Conservation (phyloP, 805 yeast genomes). For the Pichia gijzeniarum region DNA sequence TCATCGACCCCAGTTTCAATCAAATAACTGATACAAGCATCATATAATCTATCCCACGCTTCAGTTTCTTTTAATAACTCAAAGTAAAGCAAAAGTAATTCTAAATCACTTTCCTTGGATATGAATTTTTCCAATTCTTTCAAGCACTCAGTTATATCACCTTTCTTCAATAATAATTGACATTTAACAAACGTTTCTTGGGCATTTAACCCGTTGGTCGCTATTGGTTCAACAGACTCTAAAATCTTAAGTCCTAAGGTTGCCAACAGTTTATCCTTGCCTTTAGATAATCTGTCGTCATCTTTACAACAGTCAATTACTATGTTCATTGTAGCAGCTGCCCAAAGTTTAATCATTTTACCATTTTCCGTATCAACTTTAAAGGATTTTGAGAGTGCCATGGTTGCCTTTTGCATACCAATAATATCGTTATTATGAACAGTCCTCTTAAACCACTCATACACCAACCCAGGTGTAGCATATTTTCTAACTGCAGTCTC, state of each 20-base stretch:
- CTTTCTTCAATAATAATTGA: slow-evolving; percentile 37
- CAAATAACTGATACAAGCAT: slow-evolving; percentile 37
- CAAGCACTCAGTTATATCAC: slow-evolving; percentile 33
- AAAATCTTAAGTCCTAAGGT: slow-evolving; percentile 54
- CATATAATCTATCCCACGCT: slow-evolving; percentile 39
- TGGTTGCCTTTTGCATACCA: slow-evolving; percentile 49
- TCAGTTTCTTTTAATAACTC: slow-evolving; percentile 38
- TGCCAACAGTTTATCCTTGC: slow-evolving; percentile 49
- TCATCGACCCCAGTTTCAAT: slow-evolving; percentile 56
- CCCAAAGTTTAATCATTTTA: slow-evolving; percentile 42
- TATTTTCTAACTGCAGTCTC: slow-evolving; percentile 55
- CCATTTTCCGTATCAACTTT: slow-evolving; percentile 19
- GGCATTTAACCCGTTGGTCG: slow-evolving; percentile 36
- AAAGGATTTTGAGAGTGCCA: slow-evolving; percentile 32
- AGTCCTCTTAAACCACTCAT: slow-evolving; percentile 53
- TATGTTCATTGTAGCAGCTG: slow-evolving; percentile 47
- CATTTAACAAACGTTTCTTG: slow-evolving; percentile 65
- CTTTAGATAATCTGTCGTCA: slow-evolving; percentile 28
- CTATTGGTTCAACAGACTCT: slow-evolving; percentile 22
- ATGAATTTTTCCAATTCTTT: slow-evolving; percentile 28
- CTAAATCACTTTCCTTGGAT: slow-evolving; percentile 46
- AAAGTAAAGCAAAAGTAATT: slow-evolving; percentile 50
- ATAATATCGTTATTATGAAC: slow-evolving; percentile 41
- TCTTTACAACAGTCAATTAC: slow-evolving; percentile 30
- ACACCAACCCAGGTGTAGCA: slow-evolving; percentile 41